phyloP scores from a whole-genome alignment of 768 basidiomycete genomes.

The Collybia nuda region DNA sequence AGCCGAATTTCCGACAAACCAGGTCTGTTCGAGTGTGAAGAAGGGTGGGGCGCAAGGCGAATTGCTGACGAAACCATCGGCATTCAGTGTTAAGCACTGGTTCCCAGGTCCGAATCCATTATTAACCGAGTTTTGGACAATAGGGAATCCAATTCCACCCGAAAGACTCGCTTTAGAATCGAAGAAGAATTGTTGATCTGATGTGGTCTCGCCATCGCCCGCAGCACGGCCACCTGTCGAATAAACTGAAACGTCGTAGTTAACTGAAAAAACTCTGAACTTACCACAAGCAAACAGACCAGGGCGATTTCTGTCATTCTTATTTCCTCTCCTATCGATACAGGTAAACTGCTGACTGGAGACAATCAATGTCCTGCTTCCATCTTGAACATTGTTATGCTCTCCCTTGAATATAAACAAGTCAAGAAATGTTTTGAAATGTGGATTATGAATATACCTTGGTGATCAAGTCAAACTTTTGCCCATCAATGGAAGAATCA shows the following conservation, averaged over 20 bases:
- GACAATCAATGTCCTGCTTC: constrained; percentile 16
- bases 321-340: constrained; percentile 18
- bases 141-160: constrained; percentile 21
- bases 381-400: constrained; percentile 19
- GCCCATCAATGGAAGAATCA: constrained; percentile 13
- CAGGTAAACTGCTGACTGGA: constrained; percentile 21
- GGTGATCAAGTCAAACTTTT: constrained; percentile 19
- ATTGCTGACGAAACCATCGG: constrained; percentile 22
- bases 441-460: constrained; percentile 7
- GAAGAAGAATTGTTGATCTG: constrained; percentile 25
- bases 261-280: not conserved
- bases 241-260: not conserved
- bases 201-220: constrained; percentile 22
- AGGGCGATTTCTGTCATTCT: constrained; percentile 19
- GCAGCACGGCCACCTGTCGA: constrained; percentile 21
- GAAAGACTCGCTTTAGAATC: constrained; percentile 16
- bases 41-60: constrained; percentile 24
- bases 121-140: constrained; percentile 19
- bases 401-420: constrained; percentile 9
- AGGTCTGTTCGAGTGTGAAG: constrained; percentile 21
- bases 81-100: constrained; percentile 20
- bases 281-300: constrained; percentile 21
- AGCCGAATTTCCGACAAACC: constrained; percentile 5
- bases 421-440: not conserved
- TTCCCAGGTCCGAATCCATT: constrained; percentile 24